Evolutionary conservation across 768 basidiomycete genomes (phyloP).

Genomic region (Amanita muscaria): DNA sequence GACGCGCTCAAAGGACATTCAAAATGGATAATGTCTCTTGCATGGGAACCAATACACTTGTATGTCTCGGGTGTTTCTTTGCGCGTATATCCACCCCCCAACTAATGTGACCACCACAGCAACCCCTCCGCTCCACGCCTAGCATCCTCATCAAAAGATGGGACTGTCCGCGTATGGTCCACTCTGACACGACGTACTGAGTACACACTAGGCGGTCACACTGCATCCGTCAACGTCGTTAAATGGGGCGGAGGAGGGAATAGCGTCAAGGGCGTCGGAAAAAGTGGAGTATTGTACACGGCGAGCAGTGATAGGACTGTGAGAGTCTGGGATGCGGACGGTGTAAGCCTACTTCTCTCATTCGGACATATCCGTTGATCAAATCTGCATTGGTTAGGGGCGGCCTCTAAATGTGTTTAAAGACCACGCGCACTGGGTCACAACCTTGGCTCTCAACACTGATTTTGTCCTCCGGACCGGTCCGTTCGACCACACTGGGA

Average conservation of each 20-base stretch:
- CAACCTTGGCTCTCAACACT: slow-evolving; percentile 89
- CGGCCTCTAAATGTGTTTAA: slow-evolving; percentile 76
- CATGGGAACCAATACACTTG: slow-evolving; percentile 97
- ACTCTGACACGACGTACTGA: slow-evolving; percentile 60
- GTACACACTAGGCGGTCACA: slow-evolving; percentile 87
- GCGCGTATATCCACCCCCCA: neutral
- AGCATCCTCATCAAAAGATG: slow-evolving; percentile 94
- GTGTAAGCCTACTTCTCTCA: too few relatives aligned
- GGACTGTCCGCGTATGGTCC: slow-evolving; percentile 93
- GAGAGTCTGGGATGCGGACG: slow-evolving; percentile 84
- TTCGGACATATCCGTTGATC: too few relatives aligned
- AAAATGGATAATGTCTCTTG: slow-evolving; percentile 92
- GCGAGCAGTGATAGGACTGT: slow-evolving; percentile 93
- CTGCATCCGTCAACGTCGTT: slow-evolving; percentile 90
- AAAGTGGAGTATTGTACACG: slow-evolving; percentile 74
- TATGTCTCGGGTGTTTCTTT: slow-evolving; percentile 32
- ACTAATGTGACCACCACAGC: slow-evolving; percentile 28
- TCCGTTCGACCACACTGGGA: slow-evolving; percentile 84
- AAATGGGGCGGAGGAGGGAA: slow-evolving; percentile 88
- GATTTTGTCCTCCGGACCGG: slow-evolving; percentile 94
- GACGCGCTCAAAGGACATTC: slow-evolving; percentile 88
- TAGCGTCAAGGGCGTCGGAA: slow-evolving; percentile 7
- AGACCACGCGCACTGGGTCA: slow-evolving; percentile 99
- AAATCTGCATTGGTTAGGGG: too few relatives aligned
- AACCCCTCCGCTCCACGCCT: slow-evolving; percentile 74